Evolutionary conservation across 2,329 filamentous ascomycete genomes (phyloP), one percentile per base, ranked within the genome.

Genomic region (Ophiostoma quercus): DNA sequence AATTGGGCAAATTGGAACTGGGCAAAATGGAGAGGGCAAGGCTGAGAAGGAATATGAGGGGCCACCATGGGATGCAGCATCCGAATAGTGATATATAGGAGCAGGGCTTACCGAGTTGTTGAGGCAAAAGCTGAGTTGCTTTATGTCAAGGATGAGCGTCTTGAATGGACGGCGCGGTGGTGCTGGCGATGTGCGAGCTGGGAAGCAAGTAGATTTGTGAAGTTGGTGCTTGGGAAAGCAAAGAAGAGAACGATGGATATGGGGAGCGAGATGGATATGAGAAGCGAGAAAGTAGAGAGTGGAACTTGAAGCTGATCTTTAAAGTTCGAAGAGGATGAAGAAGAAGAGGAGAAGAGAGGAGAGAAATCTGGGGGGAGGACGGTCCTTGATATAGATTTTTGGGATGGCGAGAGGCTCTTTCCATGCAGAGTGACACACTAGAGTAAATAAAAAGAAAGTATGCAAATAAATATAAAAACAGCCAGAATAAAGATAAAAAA

Each of bases 1-100:
- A 57, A 57, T 25, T 16, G 25, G 25, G 57, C 9, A 29, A 29
- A 57, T 14, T 12, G 57, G 32, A 62, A 16, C 16, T 8, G 57
- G 25, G 57, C 57, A 62, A 62, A 62, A 34, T 62, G 57, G 57
- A 32, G 22, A 62, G 16, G 12, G 32, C 25, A 62, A 62, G 57
- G 57, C 57, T 62, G 57, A 62, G 57, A 19, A 19, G 3, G 39
- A 41, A 12, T 41, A 29, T 6, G 25, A 7, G 25, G 22, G 25
- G 6, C 14, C 25, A 62, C 25, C 25, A 19, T 32, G 12, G 11
- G 14, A 62, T 19, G 22, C 25, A 25, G 54, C 11, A 57, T 11
- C 51, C 51, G 22, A 57, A 57, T 14, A 25, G 43, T 47, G 19
- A 19, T 47, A n/a, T 47, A 47, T 47, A 47, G 16, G 11, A 12